Evolutionary conservation across 305 asterid species (phyloP), one percentile per base, ranked within the genome.

Genomic region (Andrographis paniculata): DNA sequence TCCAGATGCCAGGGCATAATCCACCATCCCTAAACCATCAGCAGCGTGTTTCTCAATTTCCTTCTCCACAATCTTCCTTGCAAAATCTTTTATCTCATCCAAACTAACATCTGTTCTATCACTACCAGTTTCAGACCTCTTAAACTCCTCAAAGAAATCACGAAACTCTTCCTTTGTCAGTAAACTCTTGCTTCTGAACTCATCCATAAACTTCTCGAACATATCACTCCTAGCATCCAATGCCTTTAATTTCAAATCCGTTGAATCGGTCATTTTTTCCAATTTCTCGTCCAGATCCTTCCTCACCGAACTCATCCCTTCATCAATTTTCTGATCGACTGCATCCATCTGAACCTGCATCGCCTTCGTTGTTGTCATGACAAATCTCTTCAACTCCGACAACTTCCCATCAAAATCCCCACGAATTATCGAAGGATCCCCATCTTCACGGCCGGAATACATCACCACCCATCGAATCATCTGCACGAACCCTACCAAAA

Each of bases 1-100:
- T 42, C 78, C 95, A 0, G 92, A 55, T n/a, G 58, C 77, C 74
- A 78, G 42, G 0, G 96, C 98, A 48, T 78, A 86, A 56, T 91
- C 98, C 59, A 70, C 84, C 78, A 72, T 78, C 15, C 96, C 99
- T 45, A 91, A 39, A 41, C 99, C 99, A 68, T 91, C 95, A 5
- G 95, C 94, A 0, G 89, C 84, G 15, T 81, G 95, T 61, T 52
- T 88, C 64, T 74, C 87, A 14, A 88, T 79, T 65, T 88, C 97
- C 62, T 63, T 82, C 68, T 71, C 72, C 45, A 82, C 81, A 15
- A 79, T 64, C 49, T 73, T 75, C 72, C 79, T 75, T 6, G 95
- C 97, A 53, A 67, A 88, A 27, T 40, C 66, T 61, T 50, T 70
- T 50, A 88, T 61, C 24, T 82, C 93, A 67, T 88, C 94, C 64